Evolutionary conservation across 306 rosid genomes (phyloP), one percentile per base, ranked within the genome.

Genomic region (Rosa chinensis): DNA sequence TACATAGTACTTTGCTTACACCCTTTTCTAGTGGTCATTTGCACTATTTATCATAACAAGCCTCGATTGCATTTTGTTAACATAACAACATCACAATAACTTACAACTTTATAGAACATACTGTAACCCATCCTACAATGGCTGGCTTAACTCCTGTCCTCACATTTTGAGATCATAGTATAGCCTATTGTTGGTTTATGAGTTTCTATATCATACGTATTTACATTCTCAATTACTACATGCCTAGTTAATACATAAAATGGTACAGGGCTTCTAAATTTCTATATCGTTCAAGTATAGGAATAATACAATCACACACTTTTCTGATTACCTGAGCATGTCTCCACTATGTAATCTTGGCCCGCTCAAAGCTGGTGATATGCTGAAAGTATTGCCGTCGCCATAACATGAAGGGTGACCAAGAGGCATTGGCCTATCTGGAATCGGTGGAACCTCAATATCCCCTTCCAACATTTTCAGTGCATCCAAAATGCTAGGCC

Each of bases 401-500:
- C 85, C 77, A 68, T 82, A 80, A 81, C 81, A 79, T 0, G 91
- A 82, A 68, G 94, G 97, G 39, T 94, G 97, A n/a, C 91, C 92
- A 8, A 91, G 91, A 77, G 99, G 96, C 92, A 87, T 84, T n/a
- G 99, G 99, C 82, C 99, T 84, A 77, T 95, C 99, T 1, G 96
- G 97, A 77, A 95, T 89, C 70, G 84, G 87, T 8, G 97, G 97
- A 81, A 95, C 94, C 77, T 95, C 98, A 16, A 87, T 84, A 76
- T 95, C 99, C 32, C 98, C 99, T 87, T 93, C 99, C 90, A 95
- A 83, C 98, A 95, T 95, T 85, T 91, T 95, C 86, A 95, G 83
- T 50, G 99, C 96, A 37, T 95, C 98, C 47, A 87, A 14, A 78
- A 95, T 95, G 50, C 93, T 93, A 49, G 99, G 98, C 82, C 98